Conservation (phyloP, 1,284 basidiomycete species). For the Rugosomyces carneus region DNA sequence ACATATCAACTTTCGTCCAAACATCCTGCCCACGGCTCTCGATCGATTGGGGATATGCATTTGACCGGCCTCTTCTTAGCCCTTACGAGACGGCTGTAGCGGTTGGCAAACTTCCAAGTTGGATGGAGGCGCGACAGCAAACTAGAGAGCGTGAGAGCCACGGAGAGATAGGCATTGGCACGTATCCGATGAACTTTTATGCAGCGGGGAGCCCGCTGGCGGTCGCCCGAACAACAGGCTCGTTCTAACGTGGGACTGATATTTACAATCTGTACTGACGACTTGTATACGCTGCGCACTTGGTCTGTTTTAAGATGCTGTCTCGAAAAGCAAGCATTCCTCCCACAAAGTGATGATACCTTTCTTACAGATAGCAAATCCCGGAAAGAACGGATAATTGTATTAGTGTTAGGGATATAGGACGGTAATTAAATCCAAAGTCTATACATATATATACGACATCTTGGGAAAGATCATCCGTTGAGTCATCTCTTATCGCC, state of each 20-base stretch:
- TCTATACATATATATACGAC: too few relatives aligned
- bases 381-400: too few relatives aligned
- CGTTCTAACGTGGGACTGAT: constrained; percentile 21
- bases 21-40: constrained; percentile 94
- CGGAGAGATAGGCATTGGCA: constrained; percentile 29
- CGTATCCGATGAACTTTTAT: constrained; percentile 98
- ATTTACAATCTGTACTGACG: not conserved
- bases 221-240: constrained; percentile 39
- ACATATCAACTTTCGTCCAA: constrained; percentile 88
- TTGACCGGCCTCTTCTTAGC: constrained; percentile 82
- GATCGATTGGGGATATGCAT: constrained; percentile 99
- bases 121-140: constrained; percentile 39
- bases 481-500: too few relatives aligned
- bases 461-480: too few relatives aligned
- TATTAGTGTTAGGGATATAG: too few relatives aligned
- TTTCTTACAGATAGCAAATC: too few relatives aligned
- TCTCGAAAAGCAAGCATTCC: too few relatives aligned
- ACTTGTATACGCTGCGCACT: too few relatives aligned
- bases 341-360: too few relatives aligned
- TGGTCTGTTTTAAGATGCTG: too few relatives aligned
- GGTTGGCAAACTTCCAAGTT: constrained; percentile 64
- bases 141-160: constrained; percentile 22
- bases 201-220: constrained; percentile 74
- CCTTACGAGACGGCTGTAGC: constrained; percentile 94
- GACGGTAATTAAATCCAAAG: too few relatives aligned